Base-by-base conservation (phyloP, 495 filamentous ascomycete genomes). In the Tuber indicum region DNA sequence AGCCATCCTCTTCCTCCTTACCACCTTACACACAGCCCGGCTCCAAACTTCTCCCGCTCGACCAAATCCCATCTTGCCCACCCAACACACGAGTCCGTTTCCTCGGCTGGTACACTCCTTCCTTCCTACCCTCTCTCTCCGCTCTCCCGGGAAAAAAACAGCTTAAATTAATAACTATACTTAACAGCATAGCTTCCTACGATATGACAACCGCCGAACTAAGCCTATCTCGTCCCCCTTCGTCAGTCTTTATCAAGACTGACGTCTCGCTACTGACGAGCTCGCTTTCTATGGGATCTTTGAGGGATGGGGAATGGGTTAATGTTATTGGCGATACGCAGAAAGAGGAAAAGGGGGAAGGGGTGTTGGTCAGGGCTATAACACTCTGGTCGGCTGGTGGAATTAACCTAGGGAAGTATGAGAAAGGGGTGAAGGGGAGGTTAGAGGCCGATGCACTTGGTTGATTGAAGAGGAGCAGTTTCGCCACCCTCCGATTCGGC, bases 261-360 rank as follows among this genome's bases (percentile, higher is more conserved):
- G 87, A 90, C 71, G 88, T 92, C 73, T 26, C 78, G 39, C 83
- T 97, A 23, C 86, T 97, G 7, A 88, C 89, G 75, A 86, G 85
- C 32, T 81, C 94, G 75, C 89, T 89, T 36, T 83, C 87, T 44
- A 89, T 91, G 73, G 89, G 93, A 43, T 87, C 90, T 74, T 86
- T 89, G 62, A 85, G 91, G 9, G 52, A 83, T 72, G 96, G 96
- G n/a, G 89, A 91, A 71, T 99, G 96, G 96, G 83, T 97, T 32
- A 96, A 97, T 84, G 88, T 98, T 0, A 88, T 97, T 74, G 96
- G 95, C 3, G 97, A 97, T 84, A 87, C 96, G 49, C 85, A 87
- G 81, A 43, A 71, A 23, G 41, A 10, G 44, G 70, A 76, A 1
- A 39, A 47, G 19, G 47, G 39, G 9, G 44, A 23, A 32, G 76